phyloP scores from a whole-genome alignment of 1,284 basidiomycete species.

The Fistulinella staudtii region DNA sequence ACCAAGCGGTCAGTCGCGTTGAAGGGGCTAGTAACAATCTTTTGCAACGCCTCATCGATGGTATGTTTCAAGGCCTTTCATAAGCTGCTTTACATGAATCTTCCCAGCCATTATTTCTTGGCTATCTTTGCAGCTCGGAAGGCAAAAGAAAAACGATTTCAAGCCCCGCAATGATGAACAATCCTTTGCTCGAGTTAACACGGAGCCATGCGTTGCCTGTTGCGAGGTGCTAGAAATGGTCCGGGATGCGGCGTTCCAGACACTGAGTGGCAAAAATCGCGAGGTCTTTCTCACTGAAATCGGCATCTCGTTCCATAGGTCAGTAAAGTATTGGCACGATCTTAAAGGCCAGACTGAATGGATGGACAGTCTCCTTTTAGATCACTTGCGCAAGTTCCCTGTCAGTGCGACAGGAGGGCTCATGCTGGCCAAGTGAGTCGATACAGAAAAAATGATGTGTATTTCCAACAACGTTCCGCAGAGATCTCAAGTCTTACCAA shows the following conservation, averaged over 20 bases:
- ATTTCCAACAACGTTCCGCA: conserved; percentile 33
- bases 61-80: conserved; percentile 41
- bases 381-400: conserved; percentile 94
- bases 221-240: conserved; percentile 85
- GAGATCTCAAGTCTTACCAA: conserved; percentile 96
- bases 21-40: conserved; percentile 86
- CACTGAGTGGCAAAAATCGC: conserved; percentile 86
- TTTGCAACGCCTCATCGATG: conserved; percentile 81
- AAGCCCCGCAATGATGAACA: conserved; percentile 95
- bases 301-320: conserved; percentile 93
- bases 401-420: conserved; percentile 96
- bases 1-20: conserved; percentile 82
- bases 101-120: conserved; percentile 61
- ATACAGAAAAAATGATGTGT: conserved; percentile 1
- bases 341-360: conserved; percentile 9
- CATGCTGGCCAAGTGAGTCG: conserved; percentile 91
- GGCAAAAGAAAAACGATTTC: conserved; percentile 97
- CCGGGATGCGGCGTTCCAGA: conserved; percentile 68
- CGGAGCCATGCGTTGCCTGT: conserved; percentile 89
- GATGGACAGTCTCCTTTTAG: conserved; percentile 72
- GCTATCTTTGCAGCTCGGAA: conserved; percentile 72
- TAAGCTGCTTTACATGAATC: background rate
- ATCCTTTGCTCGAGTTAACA: conserved; percentile 92
- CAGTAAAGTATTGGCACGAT: background rate
- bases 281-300: conserved; percentile 93